phyloP scores from a whole-genome alignment of 108 stramenopile species.

The Craspedostauros australis region DNA sequence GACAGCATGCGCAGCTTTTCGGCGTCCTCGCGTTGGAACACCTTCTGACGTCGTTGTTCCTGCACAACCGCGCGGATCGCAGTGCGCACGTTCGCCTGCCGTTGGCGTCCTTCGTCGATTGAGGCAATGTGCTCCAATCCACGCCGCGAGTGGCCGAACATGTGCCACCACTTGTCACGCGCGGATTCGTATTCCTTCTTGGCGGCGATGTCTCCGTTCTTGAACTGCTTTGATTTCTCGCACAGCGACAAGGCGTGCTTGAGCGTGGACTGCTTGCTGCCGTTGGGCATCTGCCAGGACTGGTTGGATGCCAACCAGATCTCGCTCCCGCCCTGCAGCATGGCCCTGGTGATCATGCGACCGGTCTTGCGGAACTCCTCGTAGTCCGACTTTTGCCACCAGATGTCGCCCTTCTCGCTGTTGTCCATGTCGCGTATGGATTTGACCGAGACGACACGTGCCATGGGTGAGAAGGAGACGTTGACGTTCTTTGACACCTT shows the following conservation, averaged over 20 bases:
- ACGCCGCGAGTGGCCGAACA: conserved; percentile 76
- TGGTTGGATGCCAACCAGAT: conserved; percentile 73
- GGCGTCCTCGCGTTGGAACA: conserved; percentile 42
- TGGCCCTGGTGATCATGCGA: conserved; percentile 80
- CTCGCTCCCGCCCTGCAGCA: conserved; percentile 81
- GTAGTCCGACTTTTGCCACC: conserved; percentile 83
- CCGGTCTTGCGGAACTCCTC: conserved; percentile 86
- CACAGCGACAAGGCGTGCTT: conserved; percentile 13
- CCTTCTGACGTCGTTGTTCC: conserved; percentile 61
- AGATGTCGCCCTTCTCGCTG: conserved; percentile 53
- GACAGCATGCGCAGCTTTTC: conserved; percentile 67
- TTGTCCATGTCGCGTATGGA: conserved; percentile 59
- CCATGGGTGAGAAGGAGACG: conserved; percentile 71
- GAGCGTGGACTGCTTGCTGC: conserved; percentile 13
- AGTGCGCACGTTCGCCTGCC: conserved; percentile 54
- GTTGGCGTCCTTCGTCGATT: conserved; percentile 69
- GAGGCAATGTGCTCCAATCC: conserved; percentile 83
- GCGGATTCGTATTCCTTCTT: conserved; percentile 25
- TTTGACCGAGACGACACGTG: conserved; percentile 68
- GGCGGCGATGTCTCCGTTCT: conserved; percentile 10
- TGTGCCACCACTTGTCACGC: conserved; percentile 80
- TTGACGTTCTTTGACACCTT: conserved; percentile 20
- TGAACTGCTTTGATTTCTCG: not conserved
- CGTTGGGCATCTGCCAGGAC: conserved; percentile 47
- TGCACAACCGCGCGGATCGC: conserved; percentile 62